phyloP scores from a whole-genome alignment of 192 early-diverging fungal genomes.

The Endogone sp. region DNA sequence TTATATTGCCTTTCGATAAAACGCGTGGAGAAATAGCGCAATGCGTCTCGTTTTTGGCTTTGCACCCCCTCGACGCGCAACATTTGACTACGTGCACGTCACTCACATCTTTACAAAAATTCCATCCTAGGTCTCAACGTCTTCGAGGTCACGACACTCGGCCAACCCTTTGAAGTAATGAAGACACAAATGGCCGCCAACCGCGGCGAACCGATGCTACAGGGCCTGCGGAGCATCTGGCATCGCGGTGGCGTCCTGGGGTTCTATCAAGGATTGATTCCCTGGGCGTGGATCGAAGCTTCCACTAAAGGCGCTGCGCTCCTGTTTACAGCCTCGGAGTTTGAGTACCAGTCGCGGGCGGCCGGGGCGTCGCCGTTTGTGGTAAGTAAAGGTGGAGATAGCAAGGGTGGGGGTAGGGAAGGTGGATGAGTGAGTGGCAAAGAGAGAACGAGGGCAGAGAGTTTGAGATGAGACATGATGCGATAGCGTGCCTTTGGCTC shows the following conservation, averaged over 20 bases:
- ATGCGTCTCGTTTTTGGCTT: not conserved
- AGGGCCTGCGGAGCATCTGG: conserved; percentile 73
- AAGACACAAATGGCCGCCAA: conserved; percentile 96
- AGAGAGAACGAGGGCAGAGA: no score
- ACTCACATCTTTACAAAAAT: not conserved
- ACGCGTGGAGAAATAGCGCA: not conserved
- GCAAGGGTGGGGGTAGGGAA: no score
- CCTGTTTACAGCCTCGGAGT: conserved; percentile 58
- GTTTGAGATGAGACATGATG: no score
- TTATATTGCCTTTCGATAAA: not conserved
- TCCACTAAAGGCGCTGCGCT: conserved; percentile 58
- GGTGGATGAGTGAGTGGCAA: no score
- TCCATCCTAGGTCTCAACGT: conserved; percentile 51
- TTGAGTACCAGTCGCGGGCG: conserved; percentile 46
- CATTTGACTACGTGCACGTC: not conserved
- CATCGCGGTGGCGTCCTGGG: conserved; percentile 83
- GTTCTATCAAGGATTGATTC: conserved; percentile 89
- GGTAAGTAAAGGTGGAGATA: conserved; percentile 16
- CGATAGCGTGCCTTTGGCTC: no score
- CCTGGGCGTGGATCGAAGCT: conserved; percentile 64
- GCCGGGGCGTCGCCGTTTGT: conserved; percentile 53
- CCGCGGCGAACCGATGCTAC: conserved; percentile 74
- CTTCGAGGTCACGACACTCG: conserved; percentile 90
- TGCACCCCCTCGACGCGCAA: not conserved
- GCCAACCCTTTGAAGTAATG: conserved; percentile 95